Percentiles rank a stretch among this genome's conserved stretches.
These are phyloP conservation scores for Fomitopsis serialis DNA, from an alignment of 768 basidiomycete genomes.

Conservation along the genomic window DNA sequence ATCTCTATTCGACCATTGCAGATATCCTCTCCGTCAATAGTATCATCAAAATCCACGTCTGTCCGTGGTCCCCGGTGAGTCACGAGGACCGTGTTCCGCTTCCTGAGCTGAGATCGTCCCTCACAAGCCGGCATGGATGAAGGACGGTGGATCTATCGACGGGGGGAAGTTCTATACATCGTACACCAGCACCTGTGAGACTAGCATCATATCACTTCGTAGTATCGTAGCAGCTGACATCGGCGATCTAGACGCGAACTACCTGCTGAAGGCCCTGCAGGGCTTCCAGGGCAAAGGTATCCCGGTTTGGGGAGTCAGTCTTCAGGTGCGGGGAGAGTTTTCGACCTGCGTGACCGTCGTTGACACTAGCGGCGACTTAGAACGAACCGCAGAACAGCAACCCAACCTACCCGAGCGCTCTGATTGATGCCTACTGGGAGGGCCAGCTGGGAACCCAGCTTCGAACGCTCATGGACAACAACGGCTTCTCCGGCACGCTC, in stretches of 20 bases:
- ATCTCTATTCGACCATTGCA: slow-evolving; percentile 55
- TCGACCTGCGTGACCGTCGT: too few species aligned
- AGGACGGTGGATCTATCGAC: slow-evolving; percentile 56
- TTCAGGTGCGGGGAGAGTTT: slow-evolving; percentile 32
- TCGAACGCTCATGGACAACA: slow-evolving; percentile 54
- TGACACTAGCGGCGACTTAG: slow-evolving; percentile 12
- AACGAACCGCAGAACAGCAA: slow-evolving; percentile 53
- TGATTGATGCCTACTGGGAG: slow-evolving; percentile 48
- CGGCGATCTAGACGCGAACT: slow-evolving; percentile 70
- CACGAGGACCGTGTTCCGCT: neutral
- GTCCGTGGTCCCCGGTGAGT: slow-evolving; percentile 75
- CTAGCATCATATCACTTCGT: too few species aligned
- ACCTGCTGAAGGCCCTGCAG: slow-evolving; percentile 67
- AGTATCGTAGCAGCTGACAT: too few species aligned
- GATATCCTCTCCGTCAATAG: slow-evolving; percentile 60
- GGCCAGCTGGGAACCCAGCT: slow-evolving; percentile 54
- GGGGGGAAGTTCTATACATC: slow-evolving; percentile 53
- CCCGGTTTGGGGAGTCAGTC: slow-evolving; percentile 53
- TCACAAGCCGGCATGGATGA: slow-evolving; percentile 74
- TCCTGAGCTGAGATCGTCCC: neutral
- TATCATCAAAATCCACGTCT: slow-evolving; percentile 46
- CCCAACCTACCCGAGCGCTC: slow-evolving; percentile 63
- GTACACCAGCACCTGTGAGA: slow-evolving; percentile 44
- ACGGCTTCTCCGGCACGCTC: slow-evolving; percentile 53
- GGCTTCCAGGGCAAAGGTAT: slow-evolving; percentile 61